These are phyloP conservation scores for Gaeumannomyces tritici DNA, from an alignment of 2,329 filamentous ascomycete species.

Conservation along the genomic window DNA sequence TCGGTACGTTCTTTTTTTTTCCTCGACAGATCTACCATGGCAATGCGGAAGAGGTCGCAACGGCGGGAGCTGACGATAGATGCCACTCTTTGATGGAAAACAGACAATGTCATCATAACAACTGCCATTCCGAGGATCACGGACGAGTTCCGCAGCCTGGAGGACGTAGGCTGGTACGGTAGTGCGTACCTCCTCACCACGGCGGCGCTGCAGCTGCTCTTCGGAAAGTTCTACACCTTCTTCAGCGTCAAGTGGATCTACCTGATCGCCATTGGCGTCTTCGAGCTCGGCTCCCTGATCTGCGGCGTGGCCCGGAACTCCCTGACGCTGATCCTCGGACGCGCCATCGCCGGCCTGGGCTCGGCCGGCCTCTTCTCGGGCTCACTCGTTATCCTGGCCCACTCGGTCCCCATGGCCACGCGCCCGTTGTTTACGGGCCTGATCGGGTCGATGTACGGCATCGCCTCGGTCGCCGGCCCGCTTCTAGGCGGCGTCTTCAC, in stretches of 20 bases:
- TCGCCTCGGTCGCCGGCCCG: slow-evolving; percentile 20
- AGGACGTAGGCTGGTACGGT: slow-evolving; percentile 34
- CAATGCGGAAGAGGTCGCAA: too few relatives aligned
- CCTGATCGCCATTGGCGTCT: slow-evolving; percentile 21
- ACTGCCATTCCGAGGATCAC: slow-evolving; percentile 26
- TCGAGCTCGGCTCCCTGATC: slow-evolving; percentile 25
- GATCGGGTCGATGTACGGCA: slow-evolving; percentile 29
- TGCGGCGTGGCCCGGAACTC: slow-evolving; percentile 17
- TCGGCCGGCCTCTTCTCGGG: slow-evolving; percentile 30
- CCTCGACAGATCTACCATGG: background rate
- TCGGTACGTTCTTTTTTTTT: slow-evolving; percentile 10
- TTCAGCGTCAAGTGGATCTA: slow-evolving; percentile 24
- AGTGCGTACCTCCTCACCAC: slow-evolving; percentile 25
- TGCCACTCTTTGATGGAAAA: background rate
- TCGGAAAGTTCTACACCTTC: slow-evolving; percentile 26
- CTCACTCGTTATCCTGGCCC: slow-evolving; percentile 20
- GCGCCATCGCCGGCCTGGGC: slow-evolving; percentile 17
- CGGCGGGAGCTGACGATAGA: background rate
- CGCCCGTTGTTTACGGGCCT: slow-evolving; percentile 19
- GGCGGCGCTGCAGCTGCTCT: slow-evolving; percentile 20
- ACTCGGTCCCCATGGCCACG: slow-evolving; percentile 10
- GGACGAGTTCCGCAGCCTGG: slow-evolving; percentile 23
- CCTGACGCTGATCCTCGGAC: slow-evolving; percentile 13
- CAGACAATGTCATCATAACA: slow-evolving; percentile 21
- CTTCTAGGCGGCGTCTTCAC: slow-evolving; percentile 16